Base-by-base conservation (phyloP, 2,329 filamentous ascomycete genomes). In the Cercospora citrullina region DNA sequence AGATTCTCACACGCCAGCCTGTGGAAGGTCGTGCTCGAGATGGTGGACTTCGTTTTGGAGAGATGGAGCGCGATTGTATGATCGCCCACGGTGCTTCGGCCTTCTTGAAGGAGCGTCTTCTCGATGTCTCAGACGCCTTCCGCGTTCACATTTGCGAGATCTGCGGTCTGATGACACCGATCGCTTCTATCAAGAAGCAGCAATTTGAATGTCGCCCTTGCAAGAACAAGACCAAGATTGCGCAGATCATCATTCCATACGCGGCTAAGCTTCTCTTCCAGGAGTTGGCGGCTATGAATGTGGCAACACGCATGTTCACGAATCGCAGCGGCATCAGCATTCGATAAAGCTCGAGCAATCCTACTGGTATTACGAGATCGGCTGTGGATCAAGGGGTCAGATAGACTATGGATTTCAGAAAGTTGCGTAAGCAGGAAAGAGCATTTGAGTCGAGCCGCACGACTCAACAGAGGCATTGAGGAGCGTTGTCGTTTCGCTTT, bases 51-150 rank as follows among this genome's bases (percentile, higher is more conserved):
- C 94, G 96, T 79, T 99, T 99, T 88, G 95, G 95, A 89, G 95
- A 99, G 86, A 99, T 99, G 95, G 96, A 99, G 83, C 94, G 96
- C 84, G 96, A 99, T 88, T 99, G 95, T 80, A 99, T 99, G 95
- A 99, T 99, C 84, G 93, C 96, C n/a, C 96, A 99, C 80, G 95
- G 95, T 79, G 95, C 96, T 3, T 94, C 93, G 64, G 91, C 94
- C 1, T 99, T 99, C 87, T 83, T 99, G 78, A 99, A 99, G 84
- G 95, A 99, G 85, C 89, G 95, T 76, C 83, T 99, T 67, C 97
- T 99, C 77, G 94, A 98, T 79, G 95, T 99, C 61, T 97, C 93
- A 63, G 95, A 99, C 83, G 94, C 95, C 42, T 99, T 98, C 87
- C 87, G 94, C 80, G 95, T 99, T 68, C 95, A 99, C 81, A 91